Base-by-base conservation (phyloP, 164 flowering plant species). In the Vitis rotundifolia region DNA sequence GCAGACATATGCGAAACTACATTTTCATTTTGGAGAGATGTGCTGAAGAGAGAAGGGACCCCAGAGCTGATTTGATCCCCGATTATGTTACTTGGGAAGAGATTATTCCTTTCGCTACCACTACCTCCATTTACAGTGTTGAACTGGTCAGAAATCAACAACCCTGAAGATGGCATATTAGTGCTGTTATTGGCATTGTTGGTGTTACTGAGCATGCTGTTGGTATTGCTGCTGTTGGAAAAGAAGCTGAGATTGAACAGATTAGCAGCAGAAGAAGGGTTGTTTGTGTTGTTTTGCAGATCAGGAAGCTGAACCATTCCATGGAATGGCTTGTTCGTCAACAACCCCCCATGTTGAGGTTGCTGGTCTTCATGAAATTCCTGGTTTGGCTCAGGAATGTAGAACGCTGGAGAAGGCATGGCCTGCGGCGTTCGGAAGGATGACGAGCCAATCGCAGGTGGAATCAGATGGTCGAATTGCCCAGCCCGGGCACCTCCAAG, bases 1-100 rank as follows among this genome's bases (percentile, higher is more conserved):
- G 98, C 97, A 9, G 97, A 90, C 94, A 90, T 87, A 49, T 87
- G 90, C 1, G 92, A 79, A 19, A 73, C 48, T 2, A 69, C 61
- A 53, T 61, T 61, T 3, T 80, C 81, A 18, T 73, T 68, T 56
- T 79, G 87, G 22, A 75, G 10, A 12, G 82, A 64, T 28, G 50
- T 19, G 70, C 65, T 77, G 66, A 67, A 85, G 11, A 83, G 79
- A 58, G 85, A 83, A 50, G 87, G 64, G 31, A 78, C 63, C 48
- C 69, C 66, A 0, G 83, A 71, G 9, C 71, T 70, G 61, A 81
- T 59, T 10, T 76, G 81, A 61, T 80, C 79, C 58, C 76, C 44
- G 6, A 37, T 75, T 28, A 83, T 69, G 68, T 70, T 82, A 53
- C 78, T 78, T 0, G 87, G 60, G 81, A 82, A 89, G 8, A 82